A percentile compares a stretch with the other conserved stretches of the same genome.
These are phyloP conservation scores for Triticum aestivum DNA, from an alignment of 176 grass and related monocot genomes.

Conservation along the genomic window IWGSC_CS_RefSeq_v2.1 NC_057795.1:526783133-526783632, in stretches of 20 bases:
- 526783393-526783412: not conserved
- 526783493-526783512: no score
- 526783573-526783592: no score
- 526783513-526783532: no score
- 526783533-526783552: no score
- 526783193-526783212: not conserved
- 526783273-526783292: not conserved
- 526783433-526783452: no score
- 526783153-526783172: not conserved
- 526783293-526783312: not conserved
- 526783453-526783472: no score
- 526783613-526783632: no score
- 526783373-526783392: not conserved
- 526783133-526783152: not conserved
- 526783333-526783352: not conserved
- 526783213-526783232: not conserved
- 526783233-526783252: slow-evolving; percentile 24
- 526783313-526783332: not conserved
- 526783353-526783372: not conserved
- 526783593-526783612: no score
- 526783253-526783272: not conserved
- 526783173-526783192: not conserved
- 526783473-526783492: no score
- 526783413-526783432: not conserved
- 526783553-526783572: no score